Base-by-base conservation (phyloP, 2,329 filamentous ascomycete genomes). In the Trichoderma oligosporum region DNA sequence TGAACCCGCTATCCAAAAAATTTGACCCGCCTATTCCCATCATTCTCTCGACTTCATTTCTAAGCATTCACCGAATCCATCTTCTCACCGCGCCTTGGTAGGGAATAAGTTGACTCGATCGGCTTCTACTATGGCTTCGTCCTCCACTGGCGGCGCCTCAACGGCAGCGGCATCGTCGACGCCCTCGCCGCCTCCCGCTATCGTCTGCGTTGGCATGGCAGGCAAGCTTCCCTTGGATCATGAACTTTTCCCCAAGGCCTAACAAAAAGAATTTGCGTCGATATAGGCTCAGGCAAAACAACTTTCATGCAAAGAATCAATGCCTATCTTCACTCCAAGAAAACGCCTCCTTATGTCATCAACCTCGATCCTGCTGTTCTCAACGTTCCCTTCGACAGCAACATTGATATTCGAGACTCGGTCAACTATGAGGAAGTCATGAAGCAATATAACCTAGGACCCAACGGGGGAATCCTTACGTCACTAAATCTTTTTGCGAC, bases 401-500 rank as follows among this genome's bases (percentile, higher is more conserved):
- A 99, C 74, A 97, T 99, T 75, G 94, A 99, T 74, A 99, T 99
- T 66, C 91, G 95, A 67, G 94, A 99, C 75, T 94, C 89, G 24
- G 93, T 99, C 72, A 97, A 99, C 81, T 99, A 99, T 79, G 94
- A 96, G 72, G 93, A 99, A 74, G 94, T 99, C 62, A 99, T 99
- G 95, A 95, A 93, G 75, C 92, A 97, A 75, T 97, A 97, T 74
- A 97, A 97, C 69, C 83, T 99, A 0, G 94, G 94, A 0, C 94
- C 94, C 7, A 99, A 99, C 76, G 94, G 94, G 52, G 95, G 92
- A 45, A 99, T 99, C 68, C 77, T 99, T 64, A 99, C 95, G 2
- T 94, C 89, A 9, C 78, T 99, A 47, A 99, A 99, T 71, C 83
- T 99, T 24, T 99, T 99, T 72, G 91, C 92, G 39, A 99, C 95